Evolutionary conservation across 2,329 filamentous ascomycete genomes (phyloP).

Genomic region (Byssochlamys sp.): DNA sequence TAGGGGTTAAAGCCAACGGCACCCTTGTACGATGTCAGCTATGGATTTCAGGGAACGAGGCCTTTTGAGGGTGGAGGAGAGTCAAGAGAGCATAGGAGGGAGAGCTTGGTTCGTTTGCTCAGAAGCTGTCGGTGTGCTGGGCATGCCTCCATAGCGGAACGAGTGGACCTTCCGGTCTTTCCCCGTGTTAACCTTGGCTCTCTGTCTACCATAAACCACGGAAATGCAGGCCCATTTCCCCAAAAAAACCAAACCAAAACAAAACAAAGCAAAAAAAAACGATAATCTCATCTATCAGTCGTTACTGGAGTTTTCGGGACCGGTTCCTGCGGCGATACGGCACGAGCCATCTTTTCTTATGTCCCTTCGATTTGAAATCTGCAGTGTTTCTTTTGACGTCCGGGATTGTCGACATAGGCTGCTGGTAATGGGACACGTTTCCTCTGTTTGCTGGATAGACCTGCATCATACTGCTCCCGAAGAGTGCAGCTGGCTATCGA

Average conservation of each 20-base stretch:
- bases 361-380: not conserved
- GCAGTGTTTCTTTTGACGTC: not conserved
- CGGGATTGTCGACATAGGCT: not conserved
- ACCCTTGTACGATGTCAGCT: not conserved
- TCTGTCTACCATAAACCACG: not conserved
- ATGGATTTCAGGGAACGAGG: conserved; percentile 2
- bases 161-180: not conserved
- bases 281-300: not conserved
- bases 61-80: not conserved
- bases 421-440: not conserved
- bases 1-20: not conserved
- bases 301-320: not conserved
- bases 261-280: not conserved
- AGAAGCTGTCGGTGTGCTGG: not conserved
- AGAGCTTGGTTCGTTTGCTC: not conserved
- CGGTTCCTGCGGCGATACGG: not conserved
- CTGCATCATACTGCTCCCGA: not conserved
- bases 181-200: not conserved
- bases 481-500: not conserved
- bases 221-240: not conserved
- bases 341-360: not conserved
- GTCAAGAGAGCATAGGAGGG: not conserved
- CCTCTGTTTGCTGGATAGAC: not conserved
- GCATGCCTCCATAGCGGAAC: not conserved
- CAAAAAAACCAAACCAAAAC: no score